Percentiles rank a stretch among this genome's conserved stretches.
Conservation (phyloP, 2,329 filamentous ascomycete genomes). For the Cladophialophora yegresii region DNA sequence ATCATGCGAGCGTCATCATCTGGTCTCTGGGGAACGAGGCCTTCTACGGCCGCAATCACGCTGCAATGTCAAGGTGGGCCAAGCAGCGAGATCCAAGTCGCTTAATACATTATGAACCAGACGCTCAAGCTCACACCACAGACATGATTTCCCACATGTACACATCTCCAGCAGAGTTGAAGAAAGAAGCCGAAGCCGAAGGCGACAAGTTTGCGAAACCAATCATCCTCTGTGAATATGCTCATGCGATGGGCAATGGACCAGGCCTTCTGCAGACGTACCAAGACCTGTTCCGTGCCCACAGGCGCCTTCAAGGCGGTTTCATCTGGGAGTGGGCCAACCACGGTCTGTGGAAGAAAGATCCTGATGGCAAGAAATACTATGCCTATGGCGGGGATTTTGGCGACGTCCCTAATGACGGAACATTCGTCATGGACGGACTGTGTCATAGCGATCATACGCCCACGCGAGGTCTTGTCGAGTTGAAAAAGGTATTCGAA, state of each 20-base stretch:
- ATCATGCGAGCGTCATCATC: slow-evolving; percentile 69
- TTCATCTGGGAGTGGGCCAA: slow-evolving; percentile 69
- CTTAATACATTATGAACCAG: slow-evolving; percentile 68
- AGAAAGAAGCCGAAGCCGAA: slow-evolving; percentile 38
- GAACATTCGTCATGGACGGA: slow-evolving; percentile 65
- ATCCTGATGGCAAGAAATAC: slow-evolving; percentile 46
- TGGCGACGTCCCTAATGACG: slow-evolving; percentile 62
- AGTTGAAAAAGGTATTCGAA: slow-evolving; percentile 61
- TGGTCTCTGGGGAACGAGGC: slow-evolving; percentile 75
- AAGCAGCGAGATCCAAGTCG: slow-evolving; percentile 60
- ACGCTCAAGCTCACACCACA: slow-evolving; percentile 59
- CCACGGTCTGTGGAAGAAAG: slow-evolving; percentile 53
- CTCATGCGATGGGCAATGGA: slow-evolving; percentile 72
- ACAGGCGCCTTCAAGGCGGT: slow-evolving; percentile 66
- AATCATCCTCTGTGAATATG: slow-evolving; percentile 53
- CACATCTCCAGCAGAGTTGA: slow-evolving; percentile 43
- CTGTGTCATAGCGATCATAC: slow-evolving; percentile 57
- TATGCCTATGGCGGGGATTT: slow-evolving; percentile 66
- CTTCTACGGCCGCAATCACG: slow-evolving; percentile 69
- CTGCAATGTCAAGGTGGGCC: slow-evolving; percentile 66
- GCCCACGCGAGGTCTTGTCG: slow-evolving; percentile 59
- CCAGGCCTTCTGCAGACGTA: slow-evolving; percentile 71
- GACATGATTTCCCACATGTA: slow-evolving; percentile 73
- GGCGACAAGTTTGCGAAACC: slow-evolving; percentile 52
- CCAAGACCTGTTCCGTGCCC: slow-evolving; percentile 61